These are phyloP conservation scores for Teunomyces lycoperdinae DNA, from an alignment of 805 yeast genomes.

Conservation along the genomic window DNA sequence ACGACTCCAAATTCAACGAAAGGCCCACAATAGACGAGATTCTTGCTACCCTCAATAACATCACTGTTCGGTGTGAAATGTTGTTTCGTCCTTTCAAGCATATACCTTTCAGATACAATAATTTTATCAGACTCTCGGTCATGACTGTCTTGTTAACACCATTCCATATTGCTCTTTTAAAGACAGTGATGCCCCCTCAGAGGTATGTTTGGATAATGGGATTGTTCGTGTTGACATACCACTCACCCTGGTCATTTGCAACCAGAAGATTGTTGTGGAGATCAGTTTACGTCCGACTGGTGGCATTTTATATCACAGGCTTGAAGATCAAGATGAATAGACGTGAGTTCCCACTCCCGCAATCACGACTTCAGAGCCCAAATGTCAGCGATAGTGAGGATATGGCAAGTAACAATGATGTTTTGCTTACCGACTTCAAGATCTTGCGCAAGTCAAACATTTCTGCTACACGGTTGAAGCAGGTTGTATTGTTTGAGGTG, in stretches of 20 bases:
- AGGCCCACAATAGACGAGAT: constrained; percentile 55
- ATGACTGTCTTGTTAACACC: constrained; percentile 42
- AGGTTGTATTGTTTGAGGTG: constrained; percentile 48
- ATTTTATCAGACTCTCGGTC: constrained; percentile 27
- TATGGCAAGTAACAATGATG: constrained; percentile 10
- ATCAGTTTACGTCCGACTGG: constrained; percentile 39
- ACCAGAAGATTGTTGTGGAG: constrained; percentile 49
- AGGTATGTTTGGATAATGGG: constrained; percentile 38
- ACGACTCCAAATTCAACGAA: constrained; percentile 42
- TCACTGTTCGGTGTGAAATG: constrained; percentile 41
- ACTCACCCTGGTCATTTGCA: constrained; percentile 48
- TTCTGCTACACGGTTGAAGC: constrained; percentile 43
- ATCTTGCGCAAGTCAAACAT: constrained; percentile 35
- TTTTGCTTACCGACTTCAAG: constrained; percentile 33
- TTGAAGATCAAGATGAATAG: constrained; percentile 10
- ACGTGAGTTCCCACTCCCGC: constrained; percentile 3
- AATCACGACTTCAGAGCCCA: constrained; percentile 17
- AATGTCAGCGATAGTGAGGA: constrained; percentile 17
- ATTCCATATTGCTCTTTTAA: constrained; percentile 36
- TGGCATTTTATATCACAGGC: constrained; percentile 42
- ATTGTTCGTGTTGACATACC: constrained; percentile 38
- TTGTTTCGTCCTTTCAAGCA: constrained; percentile 38
- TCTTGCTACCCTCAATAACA: constrained; percentile 44
- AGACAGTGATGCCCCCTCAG: constrained; percentile 29
- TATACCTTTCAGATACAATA: constrained; percentile 22